Evolutionary conservation across 176 grass and related monocot genomes (phyloP).

Genomic region (Dactylis glomerata): DNA sequence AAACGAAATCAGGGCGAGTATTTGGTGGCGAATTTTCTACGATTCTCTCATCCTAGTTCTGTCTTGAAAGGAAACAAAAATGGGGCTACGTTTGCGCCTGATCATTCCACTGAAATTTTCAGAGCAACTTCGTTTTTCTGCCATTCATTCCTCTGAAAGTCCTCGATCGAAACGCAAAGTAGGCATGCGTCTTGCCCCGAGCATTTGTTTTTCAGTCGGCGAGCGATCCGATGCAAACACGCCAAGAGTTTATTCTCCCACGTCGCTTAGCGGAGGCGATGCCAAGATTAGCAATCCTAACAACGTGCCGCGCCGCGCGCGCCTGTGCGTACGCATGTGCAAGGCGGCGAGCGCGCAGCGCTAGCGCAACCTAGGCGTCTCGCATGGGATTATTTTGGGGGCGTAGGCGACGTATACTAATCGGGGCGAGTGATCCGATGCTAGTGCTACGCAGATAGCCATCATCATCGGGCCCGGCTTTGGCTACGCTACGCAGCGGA

Average conservation of each 20-base stretch:
- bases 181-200: neutral
- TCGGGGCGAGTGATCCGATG: slow-evolving; percentile 50
- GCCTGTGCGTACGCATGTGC: neutral
- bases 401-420: slow-evolving; percentile 10
- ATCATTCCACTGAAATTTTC: too few relatives aligned
- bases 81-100: neutral
- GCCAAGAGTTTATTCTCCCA: neutral
- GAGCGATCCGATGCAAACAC: neutral
- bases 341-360: neutral
- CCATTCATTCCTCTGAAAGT: too few relatives aligned
- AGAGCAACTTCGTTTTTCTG: too few relatives aligned
- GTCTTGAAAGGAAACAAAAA: neutral
- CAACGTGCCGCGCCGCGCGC: neutral
- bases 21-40: neutral
- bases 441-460: slow-evolving; percentile 16
- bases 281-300: neutral
- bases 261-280: neutral
- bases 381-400: neutral
- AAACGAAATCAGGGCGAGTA: neutral
- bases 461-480: slow-evolving; percentile 30
- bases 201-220: neutral
- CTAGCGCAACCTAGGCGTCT: neutral
- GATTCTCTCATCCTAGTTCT: neutral
- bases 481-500: neutral
- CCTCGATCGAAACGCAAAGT: neutral